Base-by-base conservation (phyloP, 2,329 filamentous ascomycete species). In the Xylariaceae sp. region DNA sequence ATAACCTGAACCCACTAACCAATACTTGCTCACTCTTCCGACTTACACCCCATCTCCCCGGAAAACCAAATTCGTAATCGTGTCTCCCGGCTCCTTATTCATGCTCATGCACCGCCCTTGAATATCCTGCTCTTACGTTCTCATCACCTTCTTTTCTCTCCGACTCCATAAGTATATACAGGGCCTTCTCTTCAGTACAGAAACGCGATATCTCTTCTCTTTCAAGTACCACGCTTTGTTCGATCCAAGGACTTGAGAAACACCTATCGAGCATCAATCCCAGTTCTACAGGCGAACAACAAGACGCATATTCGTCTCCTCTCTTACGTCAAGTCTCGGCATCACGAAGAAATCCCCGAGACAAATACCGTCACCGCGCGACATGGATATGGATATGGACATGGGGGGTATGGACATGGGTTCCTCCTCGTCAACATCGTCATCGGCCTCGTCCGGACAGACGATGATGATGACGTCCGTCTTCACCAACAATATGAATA, bases 401-500 rank as follows among this genome's bases (percentile, higher is more conserved):
- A 60, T 59, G 22, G 66, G 64, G 57, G 44, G 51, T 19, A 66
- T 67, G 62, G 61, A 66, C 54, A 63, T 65, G 63, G 56, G 61
- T 55, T 57, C 58, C 34, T 63, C 56, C 32, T 55, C 56, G 16
- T 55, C 60, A 32, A 53, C 50, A 8, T 56, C 54, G 45, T 48
- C 21, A n/a, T 19, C 36, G 5, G 16, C 36, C 4, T 37, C 36
- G 32, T 34, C 32, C 13, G 32, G 32, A 34, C 32, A 34, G 32
- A 34, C 10, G 29, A 30, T 15, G 32, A 26, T 12, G 29, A 53
- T 44, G 36, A 30, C 79, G 76, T 70, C 71, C 67, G 68, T 80
- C 60, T 94, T 94, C 78, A 85, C 63, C 60, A 80, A 71, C 57
- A 64, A 72, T 54, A 72, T 70, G 46, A 63, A 64, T 49, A 81